Percentiles rank a stretch among this genome's conserved stretches.
Evolutionary conservation across 345 rosid species (phyloP).

Genomic region (Brassica carinata): DNA sequence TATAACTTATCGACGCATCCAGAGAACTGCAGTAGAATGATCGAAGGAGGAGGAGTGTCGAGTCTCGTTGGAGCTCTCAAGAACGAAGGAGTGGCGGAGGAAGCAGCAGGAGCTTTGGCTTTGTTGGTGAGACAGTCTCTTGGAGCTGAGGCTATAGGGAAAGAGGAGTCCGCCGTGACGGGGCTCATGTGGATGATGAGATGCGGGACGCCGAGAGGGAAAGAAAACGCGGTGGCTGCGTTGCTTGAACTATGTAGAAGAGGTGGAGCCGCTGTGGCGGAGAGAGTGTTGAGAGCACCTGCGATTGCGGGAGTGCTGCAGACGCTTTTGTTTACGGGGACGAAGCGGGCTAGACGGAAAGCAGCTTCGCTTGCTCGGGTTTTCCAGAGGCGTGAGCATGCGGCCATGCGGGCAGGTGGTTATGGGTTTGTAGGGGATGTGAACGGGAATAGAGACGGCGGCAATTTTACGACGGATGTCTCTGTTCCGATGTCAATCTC

Average conservation of each 20-base stretch:
- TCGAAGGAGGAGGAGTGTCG: neutral
- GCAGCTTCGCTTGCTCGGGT: slow-evolving; percentile 93
- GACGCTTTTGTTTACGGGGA: slow-evolving; percentile 77
- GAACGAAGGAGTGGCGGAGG: slow-evolving; percentile 84
- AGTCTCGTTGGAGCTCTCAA: neutral
- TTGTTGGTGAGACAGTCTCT: slow-evolving; percentile 60
- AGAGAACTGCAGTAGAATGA: neutral
- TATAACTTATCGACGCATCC: slow-evolving; percentile 1
- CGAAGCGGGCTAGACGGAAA: slow-evolving; percentile 93
- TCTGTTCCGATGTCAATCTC: slow-evolving; percentile 75
- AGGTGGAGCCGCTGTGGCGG: slow-evolving; percentile 73
- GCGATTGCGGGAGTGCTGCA: slow-evolving; percentile 82
- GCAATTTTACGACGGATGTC: slow-evolving; percentile 51
- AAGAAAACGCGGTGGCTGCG: slow-evolving; percentile 93
- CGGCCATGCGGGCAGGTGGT: slow-evolving; percentile 56
- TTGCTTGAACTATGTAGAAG: slow-evolving; percentile 85
- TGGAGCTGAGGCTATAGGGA: slow-evolving; percentile 78
- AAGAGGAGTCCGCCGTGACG: slow-evolving; percentile 67
- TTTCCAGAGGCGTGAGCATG: slow-evolving; percentile 75
- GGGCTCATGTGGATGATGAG: slow-evolving; percentile 86
- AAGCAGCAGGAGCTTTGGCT: slow-evolving; percentile 88
- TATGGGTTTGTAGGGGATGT: slow-evolving; percentile 69
- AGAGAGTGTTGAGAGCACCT: slow-evolving; percentile 74
- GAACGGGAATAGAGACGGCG: slow-evolving; percentile 29
- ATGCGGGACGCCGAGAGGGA: slow-evolving; percentile 88